Evolutionary conservation across 768 basidiomycete species (phyloP), one percentile per base, ranked within the genome.

Genomic region (Tephrocybe sp.): DNA sequence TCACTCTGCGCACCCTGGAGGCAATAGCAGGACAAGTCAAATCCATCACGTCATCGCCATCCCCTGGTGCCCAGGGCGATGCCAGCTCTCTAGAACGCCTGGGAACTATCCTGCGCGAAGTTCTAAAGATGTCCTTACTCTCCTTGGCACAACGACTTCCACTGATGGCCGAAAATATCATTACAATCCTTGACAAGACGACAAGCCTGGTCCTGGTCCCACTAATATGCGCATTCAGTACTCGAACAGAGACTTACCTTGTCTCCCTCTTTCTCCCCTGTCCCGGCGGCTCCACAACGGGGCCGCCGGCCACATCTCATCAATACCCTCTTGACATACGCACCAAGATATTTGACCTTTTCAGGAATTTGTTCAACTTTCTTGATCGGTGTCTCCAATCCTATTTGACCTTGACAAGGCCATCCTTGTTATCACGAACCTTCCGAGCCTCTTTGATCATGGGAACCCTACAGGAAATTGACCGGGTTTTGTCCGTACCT

Each of bases 381-480:
- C 34, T 62, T 40, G 47, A 52, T 31, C 30, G 39, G 8, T 50
- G 45, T 33, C 50, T 53, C 37, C 42, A 41, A 42, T 34, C 30
- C 39, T 31, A 45, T 12, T 22, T 47, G 27, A 47, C 16, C 40
- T 36, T 19, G 47, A 40, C 42, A 44, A 54, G 40, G 34, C 56
- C 38, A 45, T 52, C 34, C 55, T 54, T 56, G 49, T 54, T 49
- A 50, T 49, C 53, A 42, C 42, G 46, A 22, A 60, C 56, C 27
- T 49, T 61, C 34, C 56, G 59, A 15, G 53, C 53, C 24, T 61
- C 71, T n/a, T 59, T 76, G 49, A 64, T 71, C 23, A 53, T 77
- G 52, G 67, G 67, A 50, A 63, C 69, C 9, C 53, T 73, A 30
- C 69, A 69, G 31, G 70, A 77, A 52, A 58, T 80, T 18, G 59